phyloP scores from a whole-genome alignment of 176 grass and related monocot genomes.

The Hordeum vulgare region MorexV3_pseudomolecules_assembly NC_058521.1:45364772-45365271 shows the following conservation, averaged over 20 bases:
- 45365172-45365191: conserved; percentile 40
- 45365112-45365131: background rate
- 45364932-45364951: conserved; percentile 73
- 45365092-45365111: background rate
- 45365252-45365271: conserved; percentile 50
- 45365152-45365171: conserved; percentile 56
- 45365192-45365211: conserved; percentile 63
- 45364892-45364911: background rate
- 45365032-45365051: conserved; percentile 48
- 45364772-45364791: background rate
- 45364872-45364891: no score
- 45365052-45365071: background rate
- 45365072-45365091: background rate
- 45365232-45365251: conserved; percentile 65
- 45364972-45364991: conserved; percentile 92
- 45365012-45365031: conserved; percentile 48
- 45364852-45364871: background rate
- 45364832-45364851: background rate
- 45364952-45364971: conserved; percentile 95
- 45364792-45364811: no score
- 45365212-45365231: conserved; percentile 92
- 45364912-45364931: conserved; percentile 35
- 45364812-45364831: no score
- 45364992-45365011: conserved; percentile 56
- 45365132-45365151: conserved; percentile 34